Percentiles rank a stretch among this genome's conserved stretches.
phyloP scores from a whole-genome alignment of 345 rosid species.

The Rhodamnia argentea region DNA sequence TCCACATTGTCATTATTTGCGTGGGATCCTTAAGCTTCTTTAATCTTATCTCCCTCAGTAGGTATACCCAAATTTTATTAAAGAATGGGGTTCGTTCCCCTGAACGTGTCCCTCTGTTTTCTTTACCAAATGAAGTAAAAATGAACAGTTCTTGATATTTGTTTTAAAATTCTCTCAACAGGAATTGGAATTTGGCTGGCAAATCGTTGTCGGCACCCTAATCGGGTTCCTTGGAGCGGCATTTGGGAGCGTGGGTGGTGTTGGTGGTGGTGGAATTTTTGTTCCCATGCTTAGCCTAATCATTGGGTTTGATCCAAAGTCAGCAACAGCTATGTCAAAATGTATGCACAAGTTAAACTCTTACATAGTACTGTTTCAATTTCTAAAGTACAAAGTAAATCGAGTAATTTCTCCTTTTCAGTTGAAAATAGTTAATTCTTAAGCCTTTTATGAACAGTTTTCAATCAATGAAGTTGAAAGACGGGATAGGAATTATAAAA shows the following conservation, averaged over 20 bases:
- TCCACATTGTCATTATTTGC: background rate
- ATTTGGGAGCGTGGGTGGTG: constrained; percentile 72
- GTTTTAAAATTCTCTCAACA: constrained; percentile 3
- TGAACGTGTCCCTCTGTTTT: background rate
- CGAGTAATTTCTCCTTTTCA: background rate
- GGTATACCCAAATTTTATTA: background rate
- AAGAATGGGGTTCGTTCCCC: background rate
- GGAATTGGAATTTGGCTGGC: constrained; percentile 74
- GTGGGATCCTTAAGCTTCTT: background rate
- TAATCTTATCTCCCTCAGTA: background rate
- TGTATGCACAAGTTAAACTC: constrained; percentile 20
- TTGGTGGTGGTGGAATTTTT: constrained; percentile 48
- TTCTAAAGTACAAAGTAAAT: background rate
- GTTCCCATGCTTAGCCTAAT: constrained; percentile 74
- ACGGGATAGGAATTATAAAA: background rate
- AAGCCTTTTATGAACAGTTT: background rate
- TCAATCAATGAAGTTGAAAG: background rate
- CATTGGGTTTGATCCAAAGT: constrained; percentile 78
- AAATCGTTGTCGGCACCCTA: constrained; percentile 45
- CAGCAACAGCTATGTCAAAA: constrained; percentile 77
- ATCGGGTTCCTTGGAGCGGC: constrained; percentile 88
- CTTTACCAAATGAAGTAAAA: background rate
- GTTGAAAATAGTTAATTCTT: background rate
- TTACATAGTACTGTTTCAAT: background rate
- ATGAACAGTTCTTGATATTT: background rate